Conservation (phyloP, 208 protist species). For the Trichomonas gallinae region DNA sequence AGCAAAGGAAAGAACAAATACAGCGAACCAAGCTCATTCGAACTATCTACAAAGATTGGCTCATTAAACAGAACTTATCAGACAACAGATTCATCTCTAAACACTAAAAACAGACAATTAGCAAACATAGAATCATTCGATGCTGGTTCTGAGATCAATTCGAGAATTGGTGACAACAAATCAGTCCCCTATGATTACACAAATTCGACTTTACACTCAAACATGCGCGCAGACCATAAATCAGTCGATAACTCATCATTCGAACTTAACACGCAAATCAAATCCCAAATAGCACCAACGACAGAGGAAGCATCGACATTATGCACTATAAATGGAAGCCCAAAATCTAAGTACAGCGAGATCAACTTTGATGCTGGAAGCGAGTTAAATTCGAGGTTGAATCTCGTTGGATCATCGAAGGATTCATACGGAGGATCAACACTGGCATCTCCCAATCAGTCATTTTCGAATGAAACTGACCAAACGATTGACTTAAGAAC, state of each 20-base stretch:
- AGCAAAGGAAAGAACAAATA: background rate
- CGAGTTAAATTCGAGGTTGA: background rate
- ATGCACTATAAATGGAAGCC: background rate
- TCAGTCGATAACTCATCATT: background rate
- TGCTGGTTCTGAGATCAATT: background rate
- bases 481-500: too few relatives aligned
- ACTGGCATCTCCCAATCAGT: too few relatives aligned
- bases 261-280: background rate
- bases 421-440: background rate
- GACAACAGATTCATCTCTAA: background rate
- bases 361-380: background rate
- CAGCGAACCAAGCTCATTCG: background rate
- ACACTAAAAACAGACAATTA: background rate
- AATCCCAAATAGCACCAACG: background rate
- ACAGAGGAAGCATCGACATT: background rate
- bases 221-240: too few relatives aligned
- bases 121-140: background rate
- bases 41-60: background rate
- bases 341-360: background rate
- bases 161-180: background rate
- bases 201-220: background rate
- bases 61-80: background rate
- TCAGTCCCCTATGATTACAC: background rate
- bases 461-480: too few relatives aligned
- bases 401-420: background rate